A percentile compares a stretch with the other conserved stretches of the same genome.
Evolutionary conservation across 495 filamentous ascomycete species (phyloP).

Genomic region (Penicillium cinerascens): DNA sequence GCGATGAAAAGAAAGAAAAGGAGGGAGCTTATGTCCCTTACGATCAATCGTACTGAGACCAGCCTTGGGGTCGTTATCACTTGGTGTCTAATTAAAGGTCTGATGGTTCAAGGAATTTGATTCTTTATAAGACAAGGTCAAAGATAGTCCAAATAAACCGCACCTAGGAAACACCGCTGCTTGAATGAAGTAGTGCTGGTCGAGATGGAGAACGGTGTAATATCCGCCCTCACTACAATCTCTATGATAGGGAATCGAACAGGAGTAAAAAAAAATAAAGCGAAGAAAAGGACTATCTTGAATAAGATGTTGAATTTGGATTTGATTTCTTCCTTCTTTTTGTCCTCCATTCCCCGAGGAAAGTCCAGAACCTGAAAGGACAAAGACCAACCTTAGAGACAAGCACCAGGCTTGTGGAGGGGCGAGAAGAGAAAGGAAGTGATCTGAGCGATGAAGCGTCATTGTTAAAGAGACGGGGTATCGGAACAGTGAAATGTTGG

Average conservation of each 20-base stretch:
- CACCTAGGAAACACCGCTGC: slow-evolving; percentile 6
- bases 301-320: slow-evolving; percentile 38
- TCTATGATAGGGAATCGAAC: slow-evolving; percentile 10
- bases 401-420: slow-evolving; percentile 20
- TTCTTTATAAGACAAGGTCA: background rate
- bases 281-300: slow-evolving; percentile 6
- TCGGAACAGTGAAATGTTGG: slow-evolving; percentile 25
- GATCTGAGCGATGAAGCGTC: slow-evolving; percentile 32
- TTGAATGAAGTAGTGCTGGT: slow-evolving; percentile 4
- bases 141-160: background rate
- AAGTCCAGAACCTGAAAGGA: background rate
- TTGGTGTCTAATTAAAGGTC: too few species aligned
- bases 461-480: slow-evolving; percentile 39
- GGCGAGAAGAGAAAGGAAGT: slow-evolving; percentile 21
- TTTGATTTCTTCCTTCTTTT: slow-evolving; percentile 20
- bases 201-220: background rate
- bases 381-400: slow-evolving; percentile 2
- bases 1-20: too few species aligned
- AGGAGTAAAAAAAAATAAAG: slow-evolving; percentile 4
- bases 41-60: too few species aligned
- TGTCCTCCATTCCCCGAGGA: slow-evolving; percentile 1
- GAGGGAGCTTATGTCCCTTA: too few species aligned
- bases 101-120: background rate
- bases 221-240: slow-evolving; percentile 2
- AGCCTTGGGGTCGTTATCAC: too few species aligned